These are phyloP conservation scores for Starmera dryadoides DNA, from an alignment of 805 yeast species.

Conservation along the genomic window DNA sequence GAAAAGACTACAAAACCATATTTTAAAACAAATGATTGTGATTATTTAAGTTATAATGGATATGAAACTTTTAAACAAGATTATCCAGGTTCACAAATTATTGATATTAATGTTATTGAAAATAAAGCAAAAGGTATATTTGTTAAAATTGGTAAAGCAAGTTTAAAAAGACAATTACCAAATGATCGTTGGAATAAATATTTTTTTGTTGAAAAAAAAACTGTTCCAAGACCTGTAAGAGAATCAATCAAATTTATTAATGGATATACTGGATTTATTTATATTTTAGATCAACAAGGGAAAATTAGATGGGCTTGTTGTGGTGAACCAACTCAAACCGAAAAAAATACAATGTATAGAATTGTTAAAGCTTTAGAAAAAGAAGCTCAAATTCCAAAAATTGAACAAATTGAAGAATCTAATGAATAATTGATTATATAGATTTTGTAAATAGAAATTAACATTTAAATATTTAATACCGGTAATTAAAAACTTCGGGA, in stretches of 20 bases:
- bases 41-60: slow-evolving; percentile 33
- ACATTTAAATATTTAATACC: no score
- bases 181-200: slow-evolving; percentile 47
- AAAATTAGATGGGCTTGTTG: slow-evolving; percentile 89
- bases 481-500: no score
- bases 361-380: slow-evolving; percentile 51
- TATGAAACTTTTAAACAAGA: slow-evolving; percentile 30
- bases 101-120: slow-evolving; percentile 74
- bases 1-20: slow-evolving; percentile 57
- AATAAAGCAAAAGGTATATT: slow-evolving; percentile 60
- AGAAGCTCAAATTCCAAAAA: slow-evolving; percentile 32
- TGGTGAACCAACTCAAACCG: slow-evolving; percentile 71
- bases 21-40: slow-evolving; percentile 40
- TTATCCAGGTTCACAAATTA: slow-evolving; percentile 55
- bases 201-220: slow-evolving; percentile 55
- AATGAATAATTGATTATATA: no score
- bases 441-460: no score
- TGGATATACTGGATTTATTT: slow-evolving; percentile 75
- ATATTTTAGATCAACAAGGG: slow-evolving; percentile 66
- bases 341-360: slow-evolving; percentile 56
- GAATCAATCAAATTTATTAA: slow-evolving; percentile 61
- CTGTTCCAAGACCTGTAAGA: slow-evolving; percentile 49
- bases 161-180: slow-evolving; percentile 37
- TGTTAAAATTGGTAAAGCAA: slow-evolving; percentile 43
- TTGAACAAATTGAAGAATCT: no score